Evolutionary conservation across 768 basidiomycete species (phyloP).

Genomic region (Chiua virens): DNA sequence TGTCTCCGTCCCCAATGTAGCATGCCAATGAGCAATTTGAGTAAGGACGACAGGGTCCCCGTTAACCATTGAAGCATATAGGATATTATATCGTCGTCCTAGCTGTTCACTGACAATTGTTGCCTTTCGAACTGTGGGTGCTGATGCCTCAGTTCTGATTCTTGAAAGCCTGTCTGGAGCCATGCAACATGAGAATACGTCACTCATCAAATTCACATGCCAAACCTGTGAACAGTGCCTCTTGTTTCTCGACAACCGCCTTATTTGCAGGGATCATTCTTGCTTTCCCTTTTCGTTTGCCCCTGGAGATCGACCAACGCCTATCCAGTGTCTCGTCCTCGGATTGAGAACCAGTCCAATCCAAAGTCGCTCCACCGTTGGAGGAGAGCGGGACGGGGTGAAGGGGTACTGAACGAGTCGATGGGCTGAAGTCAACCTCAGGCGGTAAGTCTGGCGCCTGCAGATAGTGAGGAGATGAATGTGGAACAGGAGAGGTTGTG

Average conservation of each 20-base stretch:
- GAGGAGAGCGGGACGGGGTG: slow-evolving; percentile 72
- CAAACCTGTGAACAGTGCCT: slow-evolving; percentile 56
- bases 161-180: slow-evolving; percentile 55
- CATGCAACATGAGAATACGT: neutral
- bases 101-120: slow-evolving; percentile 65
- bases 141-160: slow-evolving; percentile 49
- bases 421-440: slow-evolving; percentile 73
- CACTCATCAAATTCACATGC: slow-evolving; percentile 1
- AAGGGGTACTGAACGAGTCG: slow-evolving; percentile 43
- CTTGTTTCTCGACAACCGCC: slow-evolving; percentile 56
- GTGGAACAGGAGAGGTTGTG: slow-evolving; percentile 12
- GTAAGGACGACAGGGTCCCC: slow-evolving; percentile 43
- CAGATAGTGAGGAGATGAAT: slow-evolving; percentile 22
- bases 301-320: slow-evolving; percentile 56
- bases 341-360: slow-evolving; percentile 62
- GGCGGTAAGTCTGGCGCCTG: slow-evolving; percentile 22
- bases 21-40: slow-evolving; percentile 60
- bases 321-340: slow-evolving; percentile 61
- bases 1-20: slow-evolving; percentile 45
- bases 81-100: slow-evolving; percentile 58
- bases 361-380: slow-evolving; percentile 68
- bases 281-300: slow-evolving; percentile 60
- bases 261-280: slow-evolving; percentile 41
- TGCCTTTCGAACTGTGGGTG: slow-evolving; percentile 62
- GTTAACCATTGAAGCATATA: slow-evolving; percentile 41